Conservation (phyloP, 495 filamentous ascomycete genomes). For the Amniculicola lignicola region DNA sequence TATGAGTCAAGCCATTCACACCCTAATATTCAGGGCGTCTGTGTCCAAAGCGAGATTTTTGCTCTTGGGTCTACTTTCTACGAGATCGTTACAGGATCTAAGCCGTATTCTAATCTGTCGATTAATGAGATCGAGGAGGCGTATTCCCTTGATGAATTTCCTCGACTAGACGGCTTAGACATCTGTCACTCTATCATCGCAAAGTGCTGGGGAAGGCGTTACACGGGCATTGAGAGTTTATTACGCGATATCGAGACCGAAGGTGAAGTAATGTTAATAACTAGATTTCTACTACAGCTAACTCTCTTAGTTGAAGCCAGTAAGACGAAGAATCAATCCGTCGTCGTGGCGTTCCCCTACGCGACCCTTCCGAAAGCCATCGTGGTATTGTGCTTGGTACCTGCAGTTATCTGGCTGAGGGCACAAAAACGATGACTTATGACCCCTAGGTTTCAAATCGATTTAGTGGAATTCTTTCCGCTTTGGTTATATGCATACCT, state of each 20-base stretch:
- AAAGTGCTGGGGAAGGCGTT: not conserved
- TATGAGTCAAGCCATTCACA: constrained; percentile 25
- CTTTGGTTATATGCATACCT: not conserved
- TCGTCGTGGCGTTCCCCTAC: not conserved
- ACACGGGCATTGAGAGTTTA: not conserved
- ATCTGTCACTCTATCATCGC: not conserved
- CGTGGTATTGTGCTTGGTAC: not conserved
- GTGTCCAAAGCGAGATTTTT: constrained; percentile 33
- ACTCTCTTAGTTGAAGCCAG: not conserved
- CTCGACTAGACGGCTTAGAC: not conserved
- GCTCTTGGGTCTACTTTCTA: constrained; percentile 37
- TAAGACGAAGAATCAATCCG: not conserved
- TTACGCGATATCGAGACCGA: not conserved
- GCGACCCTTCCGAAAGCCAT: not conserved
- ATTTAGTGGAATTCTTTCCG: not conserved
- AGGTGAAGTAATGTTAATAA: too few relatives aligned
- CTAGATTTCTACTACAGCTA: not conserved
- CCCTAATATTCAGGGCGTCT: not conserved
- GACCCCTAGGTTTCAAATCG: not conserved
- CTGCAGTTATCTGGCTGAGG: not conserved
- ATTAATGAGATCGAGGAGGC: not conserved
- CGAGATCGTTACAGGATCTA: constrained; percentile 35
- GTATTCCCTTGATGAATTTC: not conserved
- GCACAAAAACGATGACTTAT: not conserved
- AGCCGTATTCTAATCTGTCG: constrained; percentile 32